These are phyloP conservation scores for Danielozyma ontarioensis DNA, from an alignment of 805 yeast species.

Conservation along the genomic window DNA sequence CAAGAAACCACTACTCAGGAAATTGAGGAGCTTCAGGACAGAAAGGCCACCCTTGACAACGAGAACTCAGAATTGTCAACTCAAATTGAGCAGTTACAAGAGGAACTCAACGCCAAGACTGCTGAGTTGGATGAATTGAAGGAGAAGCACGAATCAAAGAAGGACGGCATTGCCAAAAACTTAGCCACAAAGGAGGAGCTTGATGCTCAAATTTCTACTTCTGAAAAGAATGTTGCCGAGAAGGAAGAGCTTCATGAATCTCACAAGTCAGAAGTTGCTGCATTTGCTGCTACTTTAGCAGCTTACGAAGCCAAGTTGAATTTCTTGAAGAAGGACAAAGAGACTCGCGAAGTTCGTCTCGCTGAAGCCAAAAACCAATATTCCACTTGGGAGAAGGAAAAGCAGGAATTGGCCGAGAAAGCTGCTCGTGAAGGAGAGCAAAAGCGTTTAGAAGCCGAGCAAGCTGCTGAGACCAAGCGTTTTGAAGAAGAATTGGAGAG, in stretches of 20 bases:
- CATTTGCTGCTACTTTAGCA: conserved; percentile 36
- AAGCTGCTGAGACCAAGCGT: conserved; percentile 18
- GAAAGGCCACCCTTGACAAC: conserved; percentile 36
- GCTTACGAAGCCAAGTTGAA: conserved; percentile 42
- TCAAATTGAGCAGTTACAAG: conserved; percentile 39
- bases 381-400: conserved; percentile 42
- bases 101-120: conserved; percentile 36
- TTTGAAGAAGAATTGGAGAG: conserved; percentile 11
- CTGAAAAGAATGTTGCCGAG: conserved; percentile 31
- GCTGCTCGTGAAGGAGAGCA: conserved; percentile 18
- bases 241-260: conserved; percentile 33
- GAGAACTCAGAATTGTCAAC: conserved; percentile 32
- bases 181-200: conserved; percentile 36
- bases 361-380: conserved; percentile 37
- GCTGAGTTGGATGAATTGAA: conserved; percentile 27
- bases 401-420: conserved; percentile 33
- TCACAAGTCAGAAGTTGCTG: conserved; percentile 40
- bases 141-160: conserved; percentile 24
- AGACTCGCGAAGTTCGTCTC: conserved; percentile 29
- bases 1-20: conserved; percentile 40
- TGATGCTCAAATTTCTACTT: conserved; percentile 29
- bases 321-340: conserved; percentile 33
- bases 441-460: conserved; percentile 30
- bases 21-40: conserved; percentile 41
- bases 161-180: conserved; percentile 22